These are phyloP conservation scores for Fistulinella prunicolor DNA, from an alignment of 768 basidiomycete species.

Conservation along the genomic window DNA sequence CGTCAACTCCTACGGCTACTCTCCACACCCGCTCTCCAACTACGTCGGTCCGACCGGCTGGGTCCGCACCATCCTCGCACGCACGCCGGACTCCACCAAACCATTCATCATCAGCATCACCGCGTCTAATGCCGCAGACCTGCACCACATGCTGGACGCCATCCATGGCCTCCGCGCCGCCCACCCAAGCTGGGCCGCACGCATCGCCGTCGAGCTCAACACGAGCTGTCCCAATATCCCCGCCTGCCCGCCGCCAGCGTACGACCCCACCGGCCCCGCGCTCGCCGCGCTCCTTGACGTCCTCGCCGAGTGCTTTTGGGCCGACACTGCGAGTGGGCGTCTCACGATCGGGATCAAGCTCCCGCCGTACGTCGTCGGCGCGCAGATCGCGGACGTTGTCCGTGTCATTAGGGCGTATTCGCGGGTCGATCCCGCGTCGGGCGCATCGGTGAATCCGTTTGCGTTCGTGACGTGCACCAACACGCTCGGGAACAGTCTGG, in stretches of 20 bases:
- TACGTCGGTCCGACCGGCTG: constrained; percentile 54
- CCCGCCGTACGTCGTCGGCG: constrained; percentile 65
- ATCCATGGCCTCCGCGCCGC: constrained; percentile 57
- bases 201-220: constrained; percentile 77
- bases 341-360: constrained; percentile 76
- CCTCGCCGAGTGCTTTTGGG: constrained; percentile 46
- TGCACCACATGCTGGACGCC: constrained; percentile 52
- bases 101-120: constrained; percentile 83
- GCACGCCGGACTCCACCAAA: constrained; percentile 40
- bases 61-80: constrained; percentile 46
- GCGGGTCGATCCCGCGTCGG: constrained; percentile 5
- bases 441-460: constrained; percentile 43
- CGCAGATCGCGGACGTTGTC: constrained; percentile 59
- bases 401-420: constrained; percentile 43
- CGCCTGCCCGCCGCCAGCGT: constrained; percentile 60
- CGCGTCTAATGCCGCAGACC: constrained; percentile 49
- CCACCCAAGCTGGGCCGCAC: constrained; percentile 32
- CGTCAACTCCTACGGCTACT: constrained; percentile 86
- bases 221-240: constrained; percentile 82
- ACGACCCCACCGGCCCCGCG: constrained; percentile 41
- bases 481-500: constrained; percentile 68
- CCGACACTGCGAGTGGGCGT: constrained; percentile 50
- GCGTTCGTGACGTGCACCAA: constrained; percentile 81
- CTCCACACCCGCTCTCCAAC: constrained; percentile 63
- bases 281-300: constrained; percentile 55